Evolutionary conservation across 805 yeast genomes (phyloP).

Genomic region (Clavispora fructus): DNA sequence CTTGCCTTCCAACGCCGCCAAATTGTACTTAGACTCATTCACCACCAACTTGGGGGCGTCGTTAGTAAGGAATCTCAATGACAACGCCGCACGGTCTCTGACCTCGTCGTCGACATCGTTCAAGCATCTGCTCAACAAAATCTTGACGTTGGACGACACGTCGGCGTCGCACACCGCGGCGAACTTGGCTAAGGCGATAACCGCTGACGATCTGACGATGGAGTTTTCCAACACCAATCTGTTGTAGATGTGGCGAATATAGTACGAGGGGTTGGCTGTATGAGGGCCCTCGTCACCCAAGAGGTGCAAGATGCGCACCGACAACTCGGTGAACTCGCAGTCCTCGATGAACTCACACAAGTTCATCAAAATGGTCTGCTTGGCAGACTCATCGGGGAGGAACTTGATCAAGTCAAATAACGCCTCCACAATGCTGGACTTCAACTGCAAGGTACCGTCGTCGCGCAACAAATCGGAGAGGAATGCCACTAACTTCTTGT

Average conservation of each 20-base stretch:
- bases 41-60: constrained; percentile 46
- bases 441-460: constrained; percentile 84
- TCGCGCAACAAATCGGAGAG: constrained; percentile 80
- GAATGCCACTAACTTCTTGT: constrained; percentile 74
- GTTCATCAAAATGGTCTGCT: constrained; percentile 77
- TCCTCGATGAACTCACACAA: constrained; percentile 97
- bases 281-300: constrained; percentile 94
- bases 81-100: constrained; percentile 91
- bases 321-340: constrained; percentile 91
- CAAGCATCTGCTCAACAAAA: constrained; percentile 75
- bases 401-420: constrained; percentile 85
- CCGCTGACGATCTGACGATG: constrained; percentile 92
- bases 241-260: constrained; percentile 94
- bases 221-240: constrained; percentile 95
- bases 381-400: constrained; percentile 65
- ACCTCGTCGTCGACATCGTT: constrained; percentile 94
- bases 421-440: constrained; percentile 86
- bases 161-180: constrained; percentile 70
- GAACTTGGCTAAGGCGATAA: constrained; percentile 85
- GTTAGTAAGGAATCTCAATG: constrained; percentile 56
- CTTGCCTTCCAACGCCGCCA: constrained; percentile 73
- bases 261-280: constrained; percentile 78
- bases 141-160: constrained; percentile 63
- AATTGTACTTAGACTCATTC: constrained; percentile 65
- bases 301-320: constrained; percentile 87